Evolutionary conservation across 805 yeast species (phyloP).

Genomic region (Candida insectorum): DNA sequence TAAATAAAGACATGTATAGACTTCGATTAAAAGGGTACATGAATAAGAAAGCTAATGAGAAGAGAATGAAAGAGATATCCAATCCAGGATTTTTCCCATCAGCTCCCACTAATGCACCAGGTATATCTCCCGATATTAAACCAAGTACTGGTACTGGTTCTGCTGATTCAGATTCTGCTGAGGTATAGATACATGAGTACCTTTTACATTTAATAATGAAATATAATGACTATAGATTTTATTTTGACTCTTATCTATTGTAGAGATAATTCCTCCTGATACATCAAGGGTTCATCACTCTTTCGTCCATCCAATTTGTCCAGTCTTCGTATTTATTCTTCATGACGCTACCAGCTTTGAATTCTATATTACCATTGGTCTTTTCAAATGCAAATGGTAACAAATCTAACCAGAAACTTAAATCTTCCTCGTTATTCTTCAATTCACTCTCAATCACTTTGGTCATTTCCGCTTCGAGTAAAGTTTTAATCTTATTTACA

Average conservation of each 20-base stretch:
- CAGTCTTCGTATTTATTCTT: constrained; percentile 54
- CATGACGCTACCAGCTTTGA: constrained; percentile 69
- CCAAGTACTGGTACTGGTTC: neutral
- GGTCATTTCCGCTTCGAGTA: constrained; percentile 64
- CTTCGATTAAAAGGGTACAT: constrained; percentile 34
- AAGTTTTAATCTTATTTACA: constrained; percentile 51
- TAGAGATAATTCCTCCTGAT: no score
- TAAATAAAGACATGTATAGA: constrained; percentile 41
- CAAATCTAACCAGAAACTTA: constrained; percentile 36
- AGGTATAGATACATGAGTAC: no score
- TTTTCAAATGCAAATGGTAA: constrained; percentile 57
- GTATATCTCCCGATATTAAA: neutral
- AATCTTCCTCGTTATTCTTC: constrained; percentile 40
- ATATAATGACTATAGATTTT: neutral
- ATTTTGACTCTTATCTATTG: no score
- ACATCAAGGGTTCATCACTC: constrained; percentile 49
- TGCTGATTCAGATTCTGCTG: neutral
- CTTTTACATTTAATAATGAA: neutral
- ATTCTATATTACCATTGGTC: constrained; percentile 70
- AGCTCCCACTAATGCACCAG: constrained; percentile 13
- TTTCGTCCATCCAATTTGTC: constrained; percentile 78
- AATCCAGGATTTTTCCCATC: constrained; percentile 41
- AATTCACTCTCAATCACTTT: constrained; percentile 46
- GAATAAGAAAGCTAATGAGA: constrained; percentile 29
- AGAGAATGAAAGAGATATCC: constrained; percentile 26